Percentiles rank a stretch among this genome's conserved stretches.
Evolutionary conservation across 2,329 filamentous ascomycete species (phyloP).

Genomic region (Pezicula rhizophila): DNA sequence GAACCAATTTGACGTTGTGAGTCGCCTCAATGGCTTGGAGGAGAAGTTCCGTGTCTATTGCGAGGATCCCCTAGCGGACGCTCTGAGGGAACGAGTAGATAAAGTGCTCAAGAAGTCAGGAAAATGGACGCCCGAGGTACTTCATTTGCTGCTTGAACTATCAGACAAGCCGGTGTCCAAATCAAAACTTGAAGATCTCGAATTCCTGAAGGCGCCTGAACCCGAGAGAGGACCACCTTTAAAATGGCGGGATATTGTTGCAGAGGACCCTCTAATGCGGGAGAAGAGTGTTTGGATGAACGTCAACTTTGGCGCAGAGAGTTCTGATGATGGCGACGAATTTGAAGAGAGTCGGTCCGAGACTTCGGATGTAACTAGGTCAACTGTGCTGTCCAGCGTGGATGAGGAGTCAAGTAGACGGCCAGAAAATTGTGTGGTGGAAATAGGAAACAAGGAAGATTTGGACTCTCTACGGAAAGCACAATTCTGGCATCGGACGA

Average conservation of each 20-base stretch:
- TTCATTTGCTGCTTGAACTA: constrained; percentile 73
- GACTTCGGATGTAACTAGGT: constrained; percentile 27
- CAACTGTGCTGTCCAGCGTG: constrained; percentile 25
- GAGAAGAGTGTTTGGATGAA: constrained; percentile 66
- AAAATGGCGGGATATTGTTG: constrained; percentile 74
- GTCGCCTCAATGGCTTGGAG: constrained; percentile 63
- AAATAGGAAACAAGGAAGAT: constrained; percentile 23
- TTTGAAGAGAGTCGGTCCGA: constrained; percentile 29
- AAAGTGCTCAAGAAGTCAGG: constrained; percentile 47
- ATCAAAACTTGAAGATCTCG: constrained; percentile 58
- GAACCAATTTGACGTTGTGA: constrained; percentile 68
- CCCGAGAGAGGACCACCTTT: constrained; percentile 43
- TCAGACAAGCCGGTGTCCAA: constrained; percentile 74
- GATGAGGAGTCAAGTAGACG: constrained; percentile 20
- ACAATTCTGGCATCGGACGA: constrained; percentile 40
- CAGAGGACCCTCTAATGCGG: constrained; percentile 65
- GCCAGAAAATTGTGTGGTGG: constrained; percentile 27
- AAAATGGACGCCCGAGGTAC: constrained; percentile 71
- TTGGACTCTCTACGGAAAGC: constrained; percentile 34
- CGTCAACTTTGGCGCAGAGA: constrained; percentile 59
- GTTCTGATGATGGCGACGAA: constrained; percentile 48
- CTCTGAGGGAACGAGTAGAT: constrained; percentile 51
- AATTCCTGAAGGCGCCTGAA: constrained; percentile 41
- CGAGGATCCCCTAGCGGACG: constrained; percentile 73
- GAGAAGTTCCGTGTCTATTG: constrained; percentile 81